A percentile compares a stretch with the other conserved stretches of the same genome.
Conservation (phyloP, 805 yeast species). For the Schizosaccharomyces octosporus region DNA sequence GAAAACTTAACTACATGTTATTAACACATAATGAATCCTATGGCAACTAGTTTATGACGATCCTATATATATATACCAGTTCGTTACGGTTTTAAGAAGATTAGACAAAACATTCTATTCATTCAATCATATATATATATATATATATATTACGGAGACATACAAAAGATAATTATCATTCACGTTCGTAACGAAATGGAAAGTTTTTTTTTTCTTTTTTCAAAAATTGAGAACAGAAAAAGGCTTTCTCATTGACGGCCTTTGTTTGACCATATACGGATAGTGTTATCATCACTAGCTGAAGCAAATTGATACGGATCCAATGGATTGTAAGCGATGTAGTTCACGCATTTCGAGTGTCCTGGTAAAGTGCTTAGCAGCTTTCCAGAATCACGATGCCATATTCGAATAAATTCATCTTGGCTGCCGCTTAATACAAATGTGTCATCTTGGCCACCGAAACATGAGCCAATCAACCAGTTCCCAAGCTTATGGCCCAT, state of each 20-base stretch:
- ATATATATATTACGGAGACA: too few relatives aligned
- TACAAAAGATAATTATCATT: too few relatives aligned
- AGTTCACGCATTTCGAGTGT: conserved; percentile 44
- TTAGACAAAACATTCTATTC: not conserved
- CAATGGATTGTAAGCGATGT: conserved; percentile 48
- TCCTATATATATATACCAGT: too few relatives aligned
- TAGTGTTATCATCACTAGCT: conserved; percentile 58
- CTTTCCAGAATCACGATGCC: conserved; percentile 54
- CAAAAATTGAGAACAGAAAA: too few relatives aligned
- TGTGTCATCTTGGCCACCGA: conserved; percentile 49
- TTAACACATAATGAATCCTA: too few relatives aligned
- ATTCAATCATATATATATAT: too few relatives aligned
- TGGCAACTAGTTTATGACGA: too few relatives aligned
- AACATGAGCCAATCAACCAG: conserved; percentile 48
- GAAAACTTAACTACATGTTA: too few relatives aligned
- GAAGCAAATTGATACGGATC: conserved; percentile 38
- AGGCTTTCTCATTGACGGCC: not conserved
- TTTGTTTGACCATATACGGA: conserved; percentile 23
- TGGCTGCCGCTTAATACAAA: conserved; percentile 62
- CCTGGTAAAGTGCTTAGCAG: conserved; percentile 36
- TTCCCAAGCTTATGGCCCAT: conserved; percentile 50
- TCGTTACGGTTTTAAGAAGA: not conserved
- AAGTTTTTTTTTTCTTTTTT: too few relatives aligned
- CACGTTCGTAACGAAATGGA: too few relatives aligned
- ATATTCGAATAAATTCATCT: conserved; percentile 51